Conservation (phyloP, 345 rosid genomes). For the Linum usitatissimum region DNA sequence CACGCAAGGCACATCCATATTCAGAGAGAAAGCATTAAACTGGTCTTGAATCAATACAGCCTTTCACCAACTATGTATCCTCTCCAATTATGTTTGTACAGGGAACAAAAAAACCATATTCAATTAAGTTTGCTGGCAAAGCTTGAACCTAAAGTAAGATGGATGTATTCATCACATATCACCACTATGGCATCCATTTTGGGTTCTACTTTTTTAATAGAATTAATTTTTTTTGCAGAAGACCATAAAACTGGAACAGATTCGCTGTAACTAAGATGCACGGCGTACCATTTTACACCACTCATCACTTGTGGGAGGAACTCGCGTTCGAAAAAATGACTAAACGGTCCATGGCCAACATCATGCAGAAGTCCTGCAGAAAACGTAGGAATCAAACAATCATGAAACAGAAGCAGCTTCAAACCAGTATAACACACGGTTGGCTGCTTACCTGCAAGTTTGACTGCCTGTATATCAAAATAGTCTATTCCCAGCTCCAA, state of each 20-base stretch:
- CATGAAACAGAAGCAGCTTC: slow-evolving; percentile 1
- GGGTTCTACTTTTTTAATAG: too few species aligned
- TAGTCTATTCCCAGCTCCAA: slow-evolving; percentile 66
- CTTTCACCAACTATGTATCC: too few species aligned
- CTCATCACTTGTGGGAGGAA: slow-evolving; percentile 65
- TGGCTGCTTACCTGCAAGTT: slow-evolving; percentile 59
- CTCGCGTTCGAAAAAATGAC: slow-evolving; percentile 80
- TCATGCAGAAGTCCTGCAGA: slow-evolving; percentile 87
- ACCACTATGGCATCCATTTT: too few species aligned
- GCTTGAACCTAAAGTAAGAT: too few species aligned
- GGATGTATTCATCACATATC: too few species aligned
- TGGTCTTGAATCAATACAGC: too few species aligned
- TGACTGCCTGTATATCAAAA: slow-evolving; percentile 75
- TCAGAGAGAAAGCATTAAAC: too few species aligned
- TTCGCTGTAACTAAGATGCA: slow-evolving; percentile 12
- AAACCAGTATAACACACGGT: neutral
- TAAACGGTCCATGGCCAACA: slow-evolving; percentile 94
- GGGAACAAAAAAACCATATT: too few species aligned
- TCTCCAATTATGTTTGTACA: too few species aligned
- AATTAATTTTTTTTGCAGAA: slow-evolving; percentile 7
- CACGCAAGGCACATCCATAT: neutral
- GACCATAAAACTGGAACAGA: slow-evolving; percentile 2
- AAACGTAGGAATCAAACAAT: neutral
- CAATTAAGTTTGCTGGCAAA: too few species aligned
- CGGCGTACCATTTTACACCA: slow-evolving; percentile 44